These are phyloP conservation scores for Cyclotella atomus DNA, from an alignment of 108 stramenopile genomes.

Conservation along the genomic window DNA sequence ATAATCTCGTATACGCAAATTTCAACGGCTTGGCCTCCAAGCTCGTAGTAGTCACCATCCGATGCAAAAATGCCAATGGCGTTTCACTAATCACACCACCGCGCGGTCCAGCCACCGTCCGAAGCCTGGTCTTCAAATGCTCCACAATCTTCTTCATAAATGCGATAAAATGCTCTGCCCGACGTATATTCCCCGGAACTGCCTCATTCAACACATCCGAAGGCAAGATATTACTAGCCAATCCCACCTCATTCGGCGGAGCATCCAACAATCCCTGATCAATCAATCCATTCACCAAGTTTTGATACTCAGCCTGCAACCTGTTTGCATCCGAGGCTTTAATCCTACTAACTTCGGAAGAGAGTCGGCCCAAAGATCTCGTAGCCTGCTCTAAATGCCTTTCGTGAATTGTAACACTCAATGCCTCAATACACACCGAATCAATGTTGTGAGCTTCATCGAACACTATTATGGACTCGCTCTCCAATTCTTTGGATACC, in stretches of 20 bases:
- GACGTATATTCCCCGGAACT: constrained; percentile 98
- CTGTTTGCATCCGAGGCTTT: constrained; percentile 87
- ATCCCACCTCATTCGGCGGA: constrained; percentile 62
- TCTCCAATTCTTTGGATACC: constrained; percentile 94
- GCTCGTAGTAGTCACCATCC: constrained; percentile 89
- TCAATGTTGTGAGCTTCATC: constrained; percentile 99
- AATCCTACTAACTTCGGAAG: constrained; percentile 82
- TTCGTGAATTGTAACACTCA: constrained; percentile 93
- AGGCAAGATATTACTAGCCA: constrained; percentile 82
- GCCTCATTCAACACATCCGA: constrained; percentile 94
- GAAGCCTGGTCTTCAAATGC: constrained; percentile 83
- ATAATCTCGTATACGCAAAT: constrained; percentile 95
- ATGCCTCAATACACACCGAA: constrained; percentile 98
- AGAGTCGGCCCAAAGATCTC: constrained; percentile 83
- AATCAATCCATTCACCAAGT: constrained; percentile 82
- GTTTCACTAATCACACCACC: constrained; percentile 93
- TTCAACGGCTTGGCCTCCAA: constrained; percentile 94
- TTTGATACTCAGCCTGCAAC: constrained; percentile 94
- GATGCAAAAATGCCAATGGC: constrained; percentile 93
- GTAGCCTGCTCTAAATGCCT: constrained; percentile 92
- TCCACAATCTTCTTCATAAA: constrained; percentile 96
- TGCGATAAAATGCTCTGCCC: constrained; percentile 97
- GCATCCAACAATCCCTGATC: constrained; percentile 85
- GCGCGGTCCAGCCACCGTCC: constrained; percentile 78
- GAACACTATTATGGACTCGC: constrained; percentile 97